Conservation (phyloP, 306 rosid species). For the Sesbania bispinosa region DNA sequence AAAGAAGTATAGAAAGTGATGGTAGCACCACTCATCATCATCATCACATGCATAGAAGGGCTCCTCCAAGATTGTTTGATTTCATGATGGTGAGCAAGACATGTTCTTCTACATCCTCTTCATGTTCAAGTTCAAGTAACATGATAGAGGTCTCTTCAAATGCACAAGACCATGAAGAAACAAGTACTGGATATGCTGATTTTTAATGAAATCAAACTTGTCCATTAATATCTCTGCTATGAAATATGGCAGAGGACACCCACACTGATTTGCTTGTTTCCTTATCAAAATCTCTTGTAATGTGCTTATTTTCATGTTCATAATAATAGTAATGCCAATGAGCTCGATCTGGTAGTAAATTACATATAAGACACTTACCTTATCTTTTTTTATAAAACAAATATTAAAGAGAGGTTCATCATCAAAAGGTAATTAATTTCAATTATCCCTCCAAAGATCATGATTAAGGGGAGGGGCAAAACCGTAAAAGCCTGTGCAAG, state of each 20-base stretch:
- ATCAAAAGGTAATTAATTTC: neutral
- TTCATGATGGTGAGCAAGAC: conserved; percentile 35
- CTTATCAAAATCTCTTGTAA: neutral
- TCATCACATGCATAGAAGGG: neutral
- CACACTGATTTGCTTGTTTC: conserved; percentile 8
- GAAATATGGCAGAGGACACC: neutral
- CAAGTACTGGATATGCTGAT: conserved; percentile 32
- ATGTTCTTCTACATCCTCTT: conserved; percentile 46
- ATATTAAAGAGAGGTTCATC: neutral
- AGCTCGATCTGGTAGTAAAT: neutral
- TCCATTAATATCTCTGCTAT: too few relatives aligned
- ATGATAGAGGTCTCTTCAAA: conserved; percentile 50
- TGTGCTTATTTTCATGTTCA: neutral
- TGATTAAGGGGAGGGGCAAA: too few relatives aligned
- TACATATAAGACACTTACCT: too few relatives aligned
- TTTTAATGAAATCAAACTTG: too few relatives aligned
- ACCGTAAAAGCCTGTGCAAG: neutral
- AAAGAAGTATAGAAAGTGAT: conserved; percentile 35
- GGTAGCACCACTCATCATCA: conserved; percentile 15
- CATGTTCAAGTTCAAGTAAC: conserved; percentile 62
- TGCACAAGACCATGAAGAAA: conserved; percentile 33
- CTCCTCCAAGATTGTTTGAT: conserved; percentile 33
- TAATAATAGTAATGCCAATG: neutral
- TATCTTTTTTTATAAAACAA: neutral
- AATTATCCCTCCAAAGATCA: too few relatives aligned